These are phyloP conservation scores for Penicillium sp. DNA, from an alignment of 2,329 filamentous ascomycete species.

Conservation along the genomic window DNA sequence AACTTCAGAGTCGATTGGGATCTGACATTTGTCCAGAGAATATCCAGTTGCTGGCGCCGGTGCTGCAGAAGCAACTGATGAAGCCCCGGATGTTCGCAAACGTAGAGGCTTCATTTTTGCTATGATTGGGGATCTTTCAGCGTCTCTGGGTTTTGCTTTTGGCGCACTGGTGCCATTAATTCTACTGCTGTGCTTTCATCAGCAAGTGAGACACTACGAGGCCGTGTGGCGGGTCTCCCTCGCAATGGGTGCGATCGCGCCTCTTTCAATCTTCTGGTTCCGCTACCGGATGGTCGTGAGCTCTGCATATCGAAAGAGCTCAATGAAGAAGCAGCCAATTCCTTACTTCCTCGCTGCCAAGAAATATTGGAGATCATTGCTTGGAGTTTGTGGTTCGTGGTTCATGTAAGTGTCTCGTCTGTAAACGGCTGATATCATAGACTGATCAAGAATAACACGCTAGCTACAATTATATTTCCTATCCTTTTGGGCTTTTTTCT, in stretches of 20 bases:
- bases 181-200: constrained; percentile 54
- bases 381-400: constrained; percentile 55
- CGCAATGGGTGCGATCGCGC: constrained; percentile 55
- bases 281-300: constrained; percentile 57
- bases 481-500: constrained; percentile 60
- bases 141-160: constrained; percentile 57
- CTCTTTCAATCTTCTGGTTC: constrained; percentile 58
- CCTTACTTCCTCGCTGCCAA: constrained; percentile 56
- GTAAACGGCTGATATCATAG: not conserved
- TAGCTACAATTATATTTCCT: constrained; percentile 59
- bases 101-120: constrained; percentile 60
- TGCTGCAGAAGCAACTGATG: constrained; percentile 57
- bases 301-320: constrained; percentile 53
- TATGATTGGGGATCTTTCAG: constrained; percentile 57
- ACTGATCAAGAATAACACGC: not conserved
- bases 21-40: constrained; percentile 37
- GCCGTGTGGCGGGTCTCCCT: constrained; percentile 58
- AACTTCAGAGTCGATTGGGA: not conserved
- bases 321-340: constrained; percentile 51
- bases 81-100: constrained; percentile 49
- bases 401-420: constrained; percentile 38
- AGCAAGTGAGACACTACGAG: constrained; percentile 46
- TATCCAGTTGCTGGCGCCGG: constrained; percentile 58
- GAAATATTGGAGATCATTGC: constrained; percentile 54
- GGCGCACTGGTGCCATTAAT: constrained; percentile 56